Evolutionary conservation across 306 rosid species (phyloP).

Genomic region (Phaseolus lunatus): DNA sequence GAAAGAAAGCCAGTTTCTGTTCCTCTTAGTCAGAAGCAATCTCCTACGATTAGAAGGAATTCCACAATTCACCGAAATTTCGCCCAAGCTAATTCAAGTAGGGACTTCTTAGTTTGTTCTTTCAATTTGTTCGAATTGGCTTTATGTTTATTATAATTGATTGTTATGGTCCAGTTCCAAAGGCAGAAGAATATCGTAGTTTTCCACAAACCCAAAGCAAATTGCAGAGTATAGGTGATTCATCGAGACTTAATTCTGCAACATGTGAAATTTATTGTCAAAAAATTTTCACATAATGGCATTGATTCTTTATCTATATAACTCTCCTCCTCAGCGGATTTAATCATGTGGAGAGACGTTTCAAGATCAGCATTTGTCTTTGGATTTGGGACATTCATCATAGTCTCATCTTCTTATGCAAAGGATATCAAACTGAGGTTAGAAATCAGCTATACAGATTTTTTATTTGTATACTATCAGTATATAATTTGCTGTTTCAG

Average conservation of each 20-base stretch:
- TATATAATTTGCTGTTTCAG: neutral
- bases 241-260: constrained; percentile 30
- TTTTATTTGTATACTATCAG: neutral
- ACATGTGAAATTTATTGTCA: neutral
- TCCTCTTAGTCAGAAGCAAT: constrained; percentile 49
- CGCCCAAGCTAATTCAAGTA: constrained; percentile 54
- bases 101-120: constrained; percentile 26
- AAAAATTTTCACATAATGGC: constrained; percentile 9
- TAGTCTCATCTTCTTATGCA: constrained; percentile 73
- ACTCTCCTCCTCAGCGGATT: constrained; percentile 64
- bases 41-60: constrained; percentile 56
- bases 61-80: constrained; percentile 51
- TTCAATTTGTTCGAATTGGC: neutral
- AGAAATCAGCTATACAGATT: constrained; percentile 23
- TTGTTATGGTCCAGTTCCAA: constrained; percentile 46
- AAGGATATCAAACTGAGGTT: constrained; percentile 80
- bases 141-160: constrained; percentile 6
- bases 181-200: constrained; percentile 49
- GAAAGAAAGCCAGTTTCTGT: constrained; percentile 48
- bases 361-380: constrained; percentile 83
- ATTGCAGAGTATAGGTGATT: constrained; percentile 80
- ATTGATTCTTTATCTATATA: constrained; percentile 26
- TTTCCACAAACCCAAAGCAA: constrained; percentile 76
- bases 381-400: constrained; percentile 74
- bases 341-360: constrained; percentile 89